Evolutionary conservation across 495 filamentous ascomycete species (phyloP).

Genomic region (Podospora fimiseda): DNA sequence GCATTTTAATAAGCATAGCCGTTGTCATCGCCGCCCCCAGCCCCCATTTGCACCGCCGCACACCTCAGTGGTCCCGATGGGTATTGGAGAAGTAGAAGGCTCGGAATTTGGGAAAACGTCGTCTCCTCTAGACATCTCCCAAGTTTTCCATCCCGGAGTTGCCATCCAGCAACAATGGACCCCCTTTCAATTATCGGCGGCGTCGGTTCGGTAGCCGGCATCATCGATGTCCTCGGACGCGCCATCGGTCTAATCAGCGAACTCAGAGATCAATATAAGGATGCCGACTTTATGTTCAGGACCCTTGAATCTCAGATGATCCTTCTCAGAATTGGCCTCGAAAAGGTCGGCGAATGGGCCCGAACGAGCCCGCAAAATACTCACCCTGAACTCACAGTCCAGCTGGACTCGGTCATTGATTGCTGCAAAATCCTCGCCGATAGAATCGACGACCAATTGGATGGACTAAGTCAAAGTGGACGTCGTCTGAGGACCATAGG

Average conservation of each 20-base stretch:
- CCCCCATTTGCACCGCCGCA: too few species aligned
- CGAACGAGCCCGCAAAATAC: not conserved
- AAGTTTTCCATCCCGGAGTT: too few species aligned
- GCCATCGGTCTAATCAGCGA: not conserved
- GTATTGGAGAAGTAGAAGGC: too few species aligned
- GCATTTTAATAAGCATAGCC: too few species aligned
- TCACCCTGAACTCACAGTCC: not conserved
- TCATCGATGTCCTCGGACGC: not conserved
- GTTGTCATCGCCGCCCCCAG: too few species aligned
- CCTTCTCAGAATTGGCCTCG: not conserved
- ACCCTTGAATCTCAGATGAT: not conserved
- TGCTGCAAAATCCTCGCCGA: not conserved
- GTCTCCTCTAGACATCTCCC: too few species aligned
- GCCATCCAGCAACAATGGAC: too few species aligned
- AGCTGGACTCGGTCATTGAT: not conserved
- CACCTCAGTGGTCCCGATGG: too few species aligned
- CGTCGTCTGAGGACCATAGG: not conserved
- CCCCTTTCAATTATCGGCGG: not conserved
- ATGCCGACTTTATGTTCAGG: not conserved
- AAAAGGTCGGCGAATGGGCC: not conserved
- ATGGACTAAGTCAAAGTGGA: not conserved
- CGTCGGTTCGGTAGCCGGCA: not conserved
- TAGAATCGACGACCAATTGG: not conserved
- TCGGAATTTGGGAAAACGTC: too few species aligned
- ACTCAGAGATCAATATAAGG: not conserved